These are phyloP conservation scores for Chytriomyces confervae DNA, from an alignment of 192 early-diverging fungal genomes.

Conservation along the genomic window DNA sequence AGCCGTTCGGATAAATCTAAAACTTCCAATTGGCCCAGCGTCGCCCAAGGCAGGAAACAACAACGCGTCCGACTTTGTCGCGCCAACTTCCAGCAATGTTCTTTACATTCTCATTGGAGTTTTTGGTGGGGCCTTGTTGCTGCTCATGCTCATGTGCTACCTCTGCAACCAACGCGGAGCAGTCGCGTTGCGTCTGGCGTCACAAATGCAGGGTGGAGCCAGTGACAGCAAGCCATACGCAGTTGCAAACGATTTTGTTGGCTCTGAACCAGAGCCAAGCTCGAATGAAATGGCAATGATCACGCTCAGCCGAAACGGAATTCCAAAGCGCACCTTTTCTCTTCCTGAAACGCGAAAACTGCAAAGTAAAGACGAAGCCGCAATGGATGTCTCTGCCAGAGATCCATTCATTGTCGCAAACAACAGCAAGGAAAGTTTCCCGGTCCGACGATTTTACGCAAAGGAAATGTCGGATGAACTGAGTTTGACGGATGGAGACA, in stretches of 20 bases:
- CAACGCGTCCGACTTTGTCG: slow-evolving; percentile 24
- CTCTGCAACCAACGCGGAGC: slow-evolving; percentile 28
- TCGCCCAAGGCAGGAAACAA: slow-evolving; percentile 7
- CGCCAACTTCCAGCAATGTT: slow-evolving; percentile 6
- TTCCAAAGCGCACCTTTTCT: slow-evolving; percentile 32
- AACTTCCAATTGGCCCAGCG: neutral
- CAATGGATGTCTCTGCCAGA: slow-evolving; percentile 22
- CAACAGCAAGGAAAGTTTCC: slow-evolving; percentile 41
- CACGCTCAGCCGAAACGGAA: slow-evolving; percentile 27
- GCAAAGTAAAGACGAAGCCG: slow-evolving; percentile 16
- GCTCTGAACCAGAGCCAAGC: neutral
- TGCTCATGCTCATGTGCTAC: slow-evolving; percentile 20
- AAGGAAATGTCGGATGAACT: slow-evolving; percentile 44
- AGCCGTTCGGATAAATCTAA: neutral
- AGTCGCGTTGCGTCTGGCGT: slow-evolving; percentile 4
- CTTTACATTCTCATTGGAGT: slow-evolving; percentile 28
- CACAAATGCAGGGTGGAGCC: neutral
- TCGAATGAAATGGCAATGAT: slow-evolving; percentile 30
- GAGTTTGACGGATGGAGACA: slow-evolving; percentile 43
- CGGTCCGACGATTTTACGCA: slow-evolving; percentile 39
- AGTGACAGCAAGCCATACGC: neutral
- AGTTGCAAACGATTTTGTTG: neutral
- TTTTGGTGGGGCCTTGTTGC: slow-evolving; percentile 10
- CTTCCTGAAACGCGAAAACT: slow-evolving; percentile 31
- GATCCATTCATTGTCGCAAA: slow-evolving; percentile 43